Evolutionary conservation across 164 flowering plant genomes (phyloP).

Genomic region (Annona squamosa): DNA sequence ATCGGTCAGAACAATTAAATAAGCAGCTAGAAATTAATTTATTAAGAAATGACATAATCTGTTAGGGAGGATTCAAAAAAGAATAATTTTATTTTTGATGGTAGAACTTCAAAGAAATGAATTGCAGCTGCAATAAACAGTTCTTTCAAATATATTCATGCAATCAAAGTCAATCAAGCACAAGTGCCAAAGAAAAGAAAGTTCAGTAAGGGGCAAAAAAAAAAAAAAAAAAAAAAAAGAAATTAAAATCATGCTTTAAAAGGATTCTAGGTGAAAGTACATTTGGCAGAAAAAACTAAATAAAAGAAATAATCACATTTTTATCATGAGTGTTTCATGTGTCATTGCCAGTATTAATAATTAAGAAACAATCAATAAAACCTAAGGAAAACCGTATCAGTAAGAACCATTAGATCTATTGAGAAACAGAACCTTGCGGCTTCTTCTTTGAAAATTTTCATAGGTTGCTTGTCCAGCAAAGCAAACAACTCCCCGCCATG

Average conservation of each 20-base stretch:
- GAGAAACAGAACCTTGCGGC: constrained; percentile 58
- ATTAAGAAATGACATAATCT: not conserved
- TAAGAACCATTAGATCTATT: not conserved
- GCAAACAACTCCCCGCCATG: constrained; percentile 93
- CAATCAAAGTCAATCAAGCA: not conserved
- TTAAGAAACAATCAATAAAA: not conserved
- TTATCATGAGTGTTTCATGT: not conserved
- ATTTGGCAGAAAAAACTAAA: not conserved
- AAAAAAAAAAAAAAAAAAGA: not conserved
- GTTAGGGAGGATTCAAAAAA: not conserved
- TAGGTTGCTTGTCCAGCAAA: constrained; percentile 89
- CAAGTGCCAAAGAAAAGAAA: not conserved
- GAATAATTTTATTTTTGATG: not conserved
- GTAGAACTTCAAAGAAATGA: not conserved
- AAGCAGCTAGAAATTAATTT: not conserved
- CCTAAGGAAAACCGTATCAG: not conserved
- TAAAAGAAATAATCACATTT: not conserved
- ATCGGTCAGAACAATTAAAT: not conserved
- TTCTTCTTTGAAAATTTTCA: constrained; percentile 83
- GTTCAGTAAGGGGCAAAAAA: not conserved
- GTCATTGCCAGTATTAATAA: not conserved
- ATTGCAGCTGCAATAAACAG: not conserved
- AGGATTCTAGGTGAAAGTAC: not conserved
- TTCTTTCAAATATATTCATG: not conserved
- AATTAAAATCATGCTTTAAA: not conserved